Percentiles rank a stretch among this genome's conserved stretches.
Evolutionary conservation across 2,329 filamentous ascomycete genomes (phyloP).

Genomic region (Epichloe festucae): DNA sequence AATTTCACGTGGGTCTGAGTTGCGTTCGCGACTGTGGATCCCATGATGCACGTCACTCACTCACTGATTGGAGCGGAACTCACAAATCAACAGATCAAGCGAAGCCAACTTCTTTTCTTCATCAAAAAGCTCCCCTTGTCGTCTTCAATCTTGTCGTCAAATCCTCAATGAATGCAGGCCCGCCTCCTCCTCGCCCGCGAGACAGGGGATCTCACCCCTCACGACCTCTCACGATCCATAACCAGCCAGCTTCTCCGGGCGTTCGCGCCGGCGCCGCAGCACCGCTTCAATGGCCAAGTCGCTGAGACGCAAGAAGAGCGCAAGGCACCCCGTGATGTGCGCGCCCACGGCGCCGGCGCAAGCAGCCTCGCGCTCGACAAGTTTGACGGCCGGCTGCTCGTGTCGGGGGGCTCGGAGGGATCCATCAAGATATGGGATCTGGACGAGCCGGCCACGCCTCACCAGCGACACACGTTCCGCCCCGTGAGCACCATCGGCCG

Average conservation of each 20-base stretch:
- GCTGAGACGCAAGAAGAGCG: conserved; percentile 3
- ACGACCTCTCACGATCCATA: conserved; percentile 51
- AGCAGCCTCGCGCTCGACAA: conserved; percentile 69
- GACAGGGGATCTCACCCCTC: conserved; percentile 51
- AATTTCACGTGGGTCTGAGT: too few species aligned
- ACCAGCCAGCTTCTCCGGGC: conserved; percentile 53
- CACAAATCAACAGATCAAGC: too few species aligned
- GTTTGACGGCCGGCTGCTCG: conserved; percentile 62
- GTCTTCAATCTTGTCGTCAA: too few species aligned
- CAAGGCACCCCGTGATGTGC: conserved; percentile 20
- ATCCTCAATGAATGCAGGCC: conserved; percentile 49
- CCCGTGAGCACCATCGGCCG: conserved; percentile 40
- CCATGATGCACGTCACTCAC: neutral
- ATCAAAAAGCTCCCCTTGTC: neutral
- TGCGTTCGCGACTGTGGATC: too few species aligned
- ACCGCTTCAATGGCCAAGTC: conserved; percentile 53
- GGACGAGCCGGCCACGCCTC: conserved; percentile 40
- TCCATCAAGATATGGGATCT: conserved; percentile 82
- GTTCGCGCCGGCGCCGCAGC: conserved; percentile 52
- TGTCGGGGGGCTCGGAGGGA: conserved; percentile 83
- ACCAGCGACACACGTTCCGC: conserved; percentile 34
- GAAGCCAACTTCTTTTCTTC: too few species aligned
- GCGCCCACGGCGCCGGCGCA: conserved; percentile 67
- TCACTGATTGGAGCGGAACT: neutral
- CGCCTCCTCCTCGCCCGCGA: conserved; percentile 67